Percentiles rank a stretch among this genome's conserved stretches.
These are phyloP conservation scores for Entomortierella chlamydospora DNA, from an alignment of 192 early-diverging fungal species.

Conservation along the genomic window DNA sequence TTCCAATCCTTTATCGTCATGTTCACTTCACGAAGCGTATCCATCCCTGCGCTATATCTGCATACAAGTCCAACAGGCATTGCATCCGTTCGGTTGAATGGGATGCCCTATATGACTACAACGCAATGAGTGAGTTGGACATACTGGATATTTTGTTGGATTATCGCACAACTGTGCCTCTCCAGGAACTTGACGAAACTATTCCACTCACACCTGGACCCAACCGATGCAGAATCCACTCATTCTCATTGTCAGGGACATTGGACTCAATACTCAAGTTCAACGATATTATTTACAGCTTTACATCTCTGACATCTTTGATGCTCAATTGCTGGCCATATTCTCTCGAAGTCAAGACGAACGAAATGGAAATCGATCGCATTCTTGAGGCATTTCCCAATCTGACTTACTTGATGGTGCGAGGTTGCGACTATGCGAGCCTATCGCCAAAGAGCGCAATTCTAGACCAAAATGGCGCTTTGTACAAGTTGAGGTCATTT, in stretches of 20 bases:
- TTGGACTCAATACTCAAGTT: background rate
- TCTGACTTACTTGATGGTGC: background rate
- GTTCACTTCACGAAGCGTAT: background rate
- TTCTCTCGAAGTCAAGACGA: background rate
- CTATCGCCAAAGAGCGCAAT: background rate
- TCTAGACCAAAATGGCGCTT: background rate
- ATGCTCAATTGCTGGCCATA: background rate
- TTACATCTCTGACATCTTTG: background rate
- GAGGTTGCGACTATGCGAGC: background rate
- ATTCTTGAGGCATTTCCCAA: background rate
- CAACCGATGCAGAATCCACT: background rate
- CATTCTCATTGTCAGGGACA: background rate
- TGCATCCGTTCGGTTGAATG: background rate
- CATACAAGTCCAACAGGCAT: background rate
- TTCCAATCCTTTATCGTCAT: constrained; percentile 3
- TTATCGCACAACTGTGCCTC: background rate
- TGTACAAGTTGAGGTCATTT: background rate
- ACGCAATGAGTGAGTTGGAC: background rate
- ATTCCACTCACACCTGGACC: background rate
- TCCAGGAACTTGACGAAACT: background rate
- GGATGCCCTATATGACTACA: background rate
- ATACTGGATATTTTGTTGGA: background rate
- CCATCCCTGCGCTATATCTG: background rate
- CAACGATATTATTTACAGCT: background rate
- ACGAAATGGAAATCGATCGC: background rate